Evolutionary conservation across 345 rosid species (phyloP).

Genomic region (Iberis pinnata): DNA sequence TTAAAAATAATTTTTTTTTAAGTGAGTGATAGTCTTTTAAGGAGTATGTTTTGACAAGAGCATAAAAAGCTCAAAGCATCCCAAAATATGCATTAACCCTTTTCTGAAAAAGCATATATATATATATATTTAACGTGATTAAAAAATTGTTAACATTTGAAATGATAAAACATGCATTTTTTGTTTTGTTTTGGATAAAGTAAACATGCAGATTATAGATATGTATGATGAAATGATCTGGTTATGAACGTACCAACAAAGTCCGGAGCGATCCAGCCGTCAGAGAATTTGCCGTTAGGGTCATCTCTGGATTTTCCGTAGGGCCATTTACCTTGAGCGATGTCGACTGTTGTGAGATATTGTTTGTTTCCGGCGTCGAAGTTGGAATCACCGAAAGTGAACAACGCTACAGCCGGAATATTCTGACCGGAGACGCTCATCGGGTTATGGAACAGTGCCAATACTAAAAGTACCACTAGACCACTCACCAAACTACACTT

Average conservation of each 20-base stretch:
- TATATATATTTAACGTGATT: too few species aligned
- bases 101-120: too few species aligned
- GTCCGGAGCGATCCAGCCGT: slow-evolving; percentile 31
- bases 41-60: too few species aligned
- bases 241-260: slow-evolving; percentile 32
- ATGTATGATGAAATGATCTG: too few species aligned
- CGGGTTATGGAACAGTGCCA: background rate
- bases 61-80: too few species aligned
- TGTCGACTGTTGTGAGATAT: background rate
- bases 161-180: too few species aligned
- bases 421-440: slow-evolving; percentile 8
- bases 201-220: too few species aligned
- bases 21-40: too few species aligned
- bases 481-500: background rate
- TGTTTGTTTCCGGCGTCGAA: slow-evolving; percentile 27
- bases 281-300: slow-evolving; percentile 26
- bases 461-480: background rate
- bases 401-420: slow-evolving; percentile 21
- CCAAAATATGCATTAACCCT: too few species aligned
- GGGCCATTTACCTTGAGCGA: slow-evolving; percentile 23
- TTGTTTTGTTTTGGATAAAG: too few species aligned
- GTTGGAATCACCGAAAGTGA: slow-evolving; percentile 28
- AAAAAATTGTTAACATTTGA: too few species aligned
- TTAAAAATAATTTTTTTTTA: too few species aligned
- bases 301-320: slow-evolving; percentile 27